Evolutionary conservation across 2,329 filamentous ascomycete genomes (phyloP), one percentile per base, ranked within the genome.

Genomic region (Emericellopsis cladophorae): DNA sequence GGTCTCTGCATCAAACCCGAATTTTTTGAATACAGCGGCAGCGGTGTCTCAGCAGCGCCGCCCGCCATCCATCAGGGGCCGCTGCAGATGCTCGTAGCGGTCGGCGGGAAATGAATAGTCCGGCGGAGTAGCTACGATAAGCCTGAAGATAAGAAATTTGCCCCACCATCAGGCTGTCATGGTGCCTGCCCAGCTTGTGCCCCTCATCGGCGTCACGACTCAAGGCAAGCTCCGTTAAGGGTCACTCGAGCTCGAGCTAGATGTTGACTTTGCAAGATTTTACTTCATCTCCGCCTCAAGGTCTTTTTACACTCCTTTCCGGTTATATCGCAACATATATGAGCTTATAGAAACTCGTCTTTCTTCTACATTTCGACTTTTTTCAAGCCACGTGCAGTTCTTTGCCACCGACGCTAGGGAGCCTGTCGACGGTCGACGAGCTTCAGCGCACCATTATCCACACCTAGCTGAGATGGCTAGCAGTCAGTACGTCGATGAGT

Each of bases 81-180:
- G 26, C 26, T 29, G 8, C 26, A 9, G 9, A 53, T 41, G 35
- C 40, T 41, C 49, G 48, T 53, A 51, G 55, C 44, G 32, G 32
- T 45, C 41, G 46, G 57, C 55, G 58, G 52, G 51, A 55, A 57
- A 61, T 40, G 42, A 48, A 54, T 57, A 55, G 42, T 56, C 55
- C 54, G 54, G 36, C 22, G 41, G 41, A 36, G 41, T 41, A 24
- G 29, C 36, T 14, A 5, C 33, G 34, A 41, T 36, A 36, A 36
- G 40, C 2, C 15, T 4, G 4, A 14, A 33, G 33, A 37, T 41
- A 41, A 36, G 23, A n/a, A 10, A 4, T 15, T 18, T 36, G 40
- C 40, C 40, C 40, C 40, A 33, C 40, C 24, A 37, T 41, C 22
- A 40, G 39, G 21, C 22, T 18, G 29, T n/a, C n/a, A n/a, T n/a